Conservation (phyloP, 495 filamentous ascomycete species). For the Neurospora sp. region DNA sequence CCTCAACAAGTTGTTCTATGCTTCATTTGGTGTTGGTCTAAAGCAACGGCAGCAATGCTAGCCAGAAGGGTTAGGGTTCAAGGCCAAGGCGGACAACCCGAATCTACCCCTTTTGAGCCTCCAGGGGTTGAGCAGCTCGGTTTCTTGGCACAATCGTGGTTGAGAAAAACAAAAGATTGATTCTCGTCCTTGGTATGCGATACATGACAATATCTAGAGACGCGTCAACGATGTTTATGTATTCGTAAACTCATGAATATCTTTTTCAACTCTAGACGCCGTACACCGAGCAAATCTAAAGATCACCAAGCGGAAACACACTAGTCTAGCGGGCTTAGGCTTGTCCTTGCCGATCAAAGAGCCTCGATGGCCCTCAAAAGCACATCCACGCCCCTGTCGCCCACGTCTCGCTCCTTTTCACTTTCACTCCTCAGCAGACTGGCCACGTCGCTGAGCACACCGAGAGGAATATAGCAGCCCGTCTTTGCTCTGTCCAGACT, state of each 20-base stretch:
- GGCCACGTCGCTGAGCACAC: conserved; percentile 84
- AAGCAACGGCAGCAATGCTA: not conserved
- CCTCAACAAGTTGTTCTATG: not conserved
- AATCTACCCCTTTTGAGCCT: not conserved
- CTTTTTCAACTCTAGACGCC: not conserved
- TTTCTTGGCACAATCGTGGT: not conserved
- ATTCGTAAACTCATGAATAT: not conserved
- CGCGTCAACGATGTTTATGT: not conserved
- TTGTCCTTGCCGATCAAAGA: conserved; percentile 37
- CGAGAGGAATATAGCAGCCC: conserved; percentile 72
- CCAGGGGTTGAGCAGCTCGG: not conserved
- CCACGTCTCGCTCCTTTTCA: conserved; percentile 34
- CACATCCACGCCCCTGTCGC: conserved; percentile 53
- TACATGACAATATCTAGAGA: no score
- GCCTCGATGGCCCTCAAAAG: conserved; percentile 67
- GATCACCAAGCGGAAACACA: not conserved
- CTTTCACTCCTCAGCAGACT: conserved; percentile 56
- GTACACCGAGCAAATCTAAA: not conserved
- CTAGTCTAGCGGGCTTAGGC: not conserved
- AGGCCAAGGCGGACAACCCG: not conserved
- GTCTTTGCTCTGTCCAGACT: conserved; percentile 70
- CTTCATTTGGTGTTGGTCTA: not conserved
- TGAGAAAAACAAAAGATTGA: not conserved
- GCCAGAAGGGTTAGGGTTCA: not conserved
- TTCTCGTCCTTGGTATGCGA: not conserved